Evolutionary conservation across 768 basidiomycete genomes (phyloP).

Genomic region (Suillus lakei): DNA sequence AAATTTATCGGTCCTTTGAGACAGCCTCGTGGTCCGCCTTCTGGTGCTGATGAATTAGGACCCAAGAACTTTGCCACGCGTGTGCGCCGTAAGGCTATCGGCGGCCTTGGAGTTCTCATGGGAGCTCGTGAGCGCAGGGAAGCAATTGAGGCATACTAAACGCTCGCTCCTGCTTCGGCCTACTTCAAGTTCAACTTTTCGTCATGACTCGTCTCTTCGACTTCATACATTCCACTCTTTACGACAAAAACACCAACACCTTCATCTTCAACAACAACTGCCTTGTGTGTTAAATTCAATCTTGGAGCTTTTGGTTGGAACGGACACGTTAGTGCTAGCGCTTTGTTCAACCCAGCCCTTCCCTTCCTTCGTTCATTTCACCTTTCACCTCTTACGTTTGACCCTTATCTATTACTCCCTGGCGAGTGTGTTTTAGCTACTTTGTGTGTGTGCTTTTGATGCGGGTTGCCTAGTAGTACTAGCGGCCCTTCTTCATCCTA

Average conservation of each 20-base stretch:
- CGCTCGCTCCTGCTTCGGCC: slow-evolving; percentile 8
- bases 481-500: not conserved
- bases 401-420: slow-evolving; percentile 7
- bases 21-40: slow-evolving; percentile 89
- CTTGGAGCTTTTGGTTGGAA: slow-evolving; percentile 14
- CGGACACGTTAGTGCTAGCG: slow-evolving; percentile 15
- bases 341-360: slow-evolving; percentile 8
- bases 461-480: not conserved
- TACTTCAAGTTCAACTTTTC: slow-evolving; percentile 8
- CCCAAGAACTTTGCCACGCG: slow-evolving; percentile 90
- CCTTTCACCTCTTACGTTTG: slow-evolving; percentile 6
- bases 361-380: slow-evolving; percentile 7
- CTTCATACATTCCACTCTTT: slow-evolving; percentile 26
- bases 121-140: slow-evolving; percentile 82
- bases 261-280: not conserved
- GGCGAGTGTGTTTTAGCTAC: slow-evolving; percentile 3
- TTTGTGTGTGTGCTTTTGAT: not conserved
- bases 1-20: slow-evolving; percentile 61
- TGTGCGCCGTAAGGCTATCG: slow-evolving; percentile 84
- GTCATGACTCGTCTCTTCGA: slow-evolving; percentile 18
- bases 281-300: slow-evolving; percentile 5
- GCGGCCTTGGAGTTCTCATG: slow-evolving; percentile 78
- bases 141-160: slow-evolving; percentile 70
- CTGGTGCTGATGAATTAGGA: slow-evolving; percentile 83
- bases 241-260: not conserved